Evolutionary conservation across 495 filamentous ascomycete genomes (phyloP), one percentile per base, ranked within the genome.

Genomic region (Annulohypoxylon nitens): DNA sequence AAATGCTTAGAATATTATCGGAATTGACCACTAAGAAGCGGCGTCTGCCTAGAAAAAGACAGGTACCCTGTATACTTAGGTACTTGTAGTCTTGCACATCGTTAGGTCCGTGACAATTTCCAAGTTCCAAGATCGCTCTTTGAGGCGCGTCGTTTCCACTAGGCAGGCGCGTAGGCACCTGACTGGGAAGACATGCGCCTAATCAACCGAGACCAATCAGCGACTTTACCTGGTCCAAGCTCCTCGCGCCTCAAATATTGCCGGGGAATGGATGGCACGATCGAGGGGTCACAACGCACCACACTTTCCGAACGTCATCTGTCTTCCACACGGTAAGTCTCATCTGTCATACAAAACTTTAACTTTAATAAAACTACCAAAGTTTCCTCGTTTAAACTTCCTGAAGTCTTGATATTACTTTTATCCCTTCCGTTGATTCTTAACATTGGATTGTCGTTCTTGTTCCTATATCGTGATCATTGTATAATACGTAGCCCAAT

Each of bases 151-250:
- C 51, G 26, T 64, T 58, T 43, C 26, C 43, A 61, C 23, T 50
- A 73, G 69, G 61, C 60, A 71, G 63, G 53, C 74, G 67, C 74
- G 74, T 18, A 45, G 34, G 53, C 74, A 76, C 74, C 70, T 76
- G 74, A 76, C 67, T 76, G 72, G 66, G 59, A 57, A 64, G 71
- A 75, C 67, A 79, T 83, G 81, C 57, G 71, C 54, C 71, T 78
- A 78, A 73, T 77, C 73, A 25, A 10, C 50, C 41, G 43, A 51
- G 63, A 23, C 66, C 66, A 74, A 74, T 66, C 54, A 59, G 18
- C 18, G 43, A 18, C 9, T 8, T 26, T 25, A 39, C 53, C 11
- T 71, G 67, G 67, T 34, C 72, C 67, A 71, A 70, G 71, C 67
- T 70, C 67, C 64, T 67, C 20, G 30, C 20, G 48, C 33, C 61